Conservation (phyloP, 78 protist genomes). For the Dictyostelium capitatum region DNA sequence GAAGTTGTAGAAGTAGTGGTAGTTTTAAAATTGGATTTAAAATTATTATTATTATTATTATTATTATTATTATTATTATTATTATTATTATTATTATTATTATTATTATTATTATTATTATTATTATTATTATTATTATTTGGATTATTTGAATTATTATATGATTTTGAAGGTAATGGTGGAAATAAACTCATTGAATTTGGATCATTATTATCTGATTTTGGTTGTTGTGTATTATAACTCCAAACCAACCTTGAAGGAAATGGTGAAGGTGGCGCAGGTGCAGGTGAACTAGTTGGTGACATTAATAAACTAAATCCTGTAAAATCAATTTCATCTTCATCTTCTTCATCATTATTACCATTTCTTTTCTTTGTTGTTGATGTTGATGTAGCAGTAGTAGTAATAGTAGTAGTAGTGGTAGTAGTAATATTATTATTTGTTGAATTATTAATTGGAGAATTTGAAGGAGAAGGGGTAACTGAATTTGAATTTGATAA, state of each 20-base stretch:
- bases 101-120: background rate
- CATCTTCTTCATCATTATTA: background rate
- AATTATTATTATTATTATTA: background rate
- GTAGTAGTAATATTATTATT: background rate
- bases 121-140: background rate
- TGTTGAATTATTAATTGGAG: background rate
- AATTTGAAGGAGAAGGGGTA: background rate
- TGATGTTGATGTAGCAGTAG: background rate
- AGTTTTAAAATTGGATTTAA: no score
- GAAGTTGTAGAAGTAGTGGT: background rate
- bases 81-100: background rate
- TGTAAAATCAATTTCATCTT: slow-evolving; percentile 1
- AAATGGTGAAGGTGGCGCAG: background rate
- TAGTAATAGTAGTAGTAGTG: background rate
- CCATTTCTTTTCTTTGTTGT: background rate
- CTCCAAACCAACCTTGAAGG: slow-evolving; percentile 23
- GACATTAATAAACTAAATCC: background rate
- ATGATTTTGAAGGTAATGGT: slow-evolving; percentile 12
- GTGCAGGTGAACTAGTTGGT: background rate
- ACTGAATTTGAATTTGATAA: slow-evolving; percentile 17
- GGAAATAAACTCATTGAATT: slow-evolving; percentile 3
- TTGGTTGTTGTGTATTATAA: background rate
- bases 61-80: background rate
- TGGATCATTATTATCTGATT: background rate
- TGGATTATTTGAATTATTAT: background rate